Percentiles rank a stretch among this genome's conserved stretches.
Evolutionary conservation across 805 yeast genomes (phyloP).

Genomic region (Cyberlindnera mrakii): DNA sequence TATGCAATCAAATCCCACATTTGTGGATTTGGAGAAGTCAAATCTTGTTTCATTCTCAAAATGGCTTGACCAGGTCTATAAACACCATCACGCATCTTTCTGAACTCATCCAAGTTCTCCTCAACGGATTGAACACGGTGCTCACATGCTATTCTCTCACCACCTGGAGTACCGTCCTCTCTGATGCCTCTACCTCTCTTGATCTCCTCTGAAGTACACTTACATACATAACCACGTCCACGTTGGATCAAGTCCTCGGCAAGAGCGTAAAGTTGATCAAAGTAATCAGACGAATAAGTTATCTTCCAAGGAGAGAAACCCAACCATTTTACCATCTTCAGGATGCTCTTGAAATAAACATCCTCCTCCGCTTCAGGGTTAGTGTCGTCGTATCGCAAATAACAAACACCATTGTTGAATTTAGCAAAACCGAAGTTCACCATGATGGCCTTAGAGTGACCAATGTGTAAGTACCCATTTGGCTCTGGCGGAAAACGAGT

Average conservation of each 20-base stretch:
- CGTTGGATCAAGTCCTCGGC: conserved; percentile 74
- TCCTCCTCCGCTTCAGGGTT: conserved; percentile 99
- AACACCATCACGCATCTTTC: conserved; percentile 86
- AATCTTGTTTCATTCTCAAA: conserved; percentile 94
- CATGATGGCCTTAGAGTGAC: conserved; percentile 96
- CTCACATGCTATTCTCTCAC: conserved; percentile 78
- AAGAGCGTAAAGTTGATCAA: conserved; percentile 78
- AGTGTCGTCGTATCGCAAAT: conserved; percentile 93
- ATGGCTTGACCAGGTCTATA: conserved; percentile 90
- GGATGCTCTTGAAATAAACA: conserved; percentile 76
- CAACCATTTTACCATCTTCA: conserved; percentile 84
- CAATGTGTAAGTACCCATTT: conserved; percentile 94
- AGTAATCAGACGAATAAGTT: conserved; percentile 94
- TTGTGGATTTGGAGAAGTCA: conserved; percentile 88
- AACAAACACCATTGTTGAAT: conserved; percentile 79
- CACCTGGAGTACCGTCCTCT: conserved; percentile 91
- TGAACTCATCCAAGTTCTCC: conserved; percentile 72
- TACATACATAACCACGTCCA: conserved; percentile 86
- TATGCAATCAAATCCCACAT: conserved; percentile 99
- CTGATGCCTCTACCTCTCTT: conserved; percentile 85
- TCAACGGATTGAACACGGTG: conserved; percentile 69
- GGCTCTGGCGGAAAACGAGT: conserved; percentile 99
- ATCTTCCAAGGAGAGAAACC: conserved; percentile 93
- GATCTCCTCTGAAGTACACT: conserved; percentile 88
- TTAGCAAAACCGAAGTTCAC: conserved; percentile 97